Percentiles rank a stretch among this genome's conserved stretches.
phyloP scores from a whole-genome alignment of 2,329 filamentous ascomycete genomes.

The Parastagonospora nodorum region DNA sequence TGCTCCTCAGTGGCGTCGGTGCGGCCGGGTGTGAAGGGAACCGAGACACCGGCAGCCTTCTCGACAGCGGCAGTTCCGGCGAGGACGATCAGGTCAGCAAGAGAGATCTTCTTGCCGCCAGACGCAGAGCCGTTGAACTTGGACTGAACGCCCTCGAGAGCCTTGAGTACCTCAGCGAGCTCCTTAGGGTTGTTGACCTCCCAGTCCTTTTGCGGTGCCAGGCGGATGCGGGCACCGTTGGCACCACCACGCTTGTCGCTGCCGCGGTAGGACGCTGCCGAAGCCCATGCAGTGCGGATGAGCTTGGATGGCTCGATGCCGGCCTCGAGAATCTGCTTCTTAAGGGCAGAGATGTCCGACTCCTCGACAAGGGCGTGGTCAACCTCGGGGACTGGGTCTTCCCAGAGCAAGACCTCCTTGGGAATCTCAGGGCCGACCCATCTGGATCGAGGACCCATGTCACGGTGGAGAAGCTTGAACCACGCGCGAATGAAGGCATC shows the following conservation, averaged over 20 bases:
- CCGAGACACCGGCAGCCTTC: conserved; percentile 67
- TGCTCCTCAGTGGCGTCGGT: conserved; percentile 73
- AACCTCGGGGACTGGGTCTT: conserved; percentile 70
- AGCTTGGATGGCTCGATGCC: conserved; percentile 66
- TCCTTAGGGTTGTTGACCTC: conserved; percentile 73
- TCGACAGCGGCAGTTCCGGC: conserved; percentile 73
- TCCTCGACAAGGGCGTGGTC: conserved; percentile 65
- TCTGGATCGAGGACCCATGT: conserved; percentile 72
- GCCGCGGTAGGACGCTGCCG: conserved; percentile 51
- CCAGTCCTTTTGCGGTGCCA: conserved; percentile 74
- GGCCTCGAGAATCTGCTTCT: conserved; percentile 69
- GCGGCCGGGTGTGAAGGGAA: conserved; percentile 76
- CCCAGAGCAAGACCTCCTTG: conserved; percentile 71
- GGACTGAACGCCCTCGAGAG: conserved; percentile 68
- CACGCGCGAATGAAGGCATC: conserved; percentile 75
- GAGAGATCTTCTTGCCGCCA: conserved; percentile 71
- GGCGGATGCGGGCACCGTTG: conserved; percentile 78
- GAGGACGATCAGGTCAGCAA: conserved; percentile 80
- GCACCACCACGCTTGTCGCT: conserved; percentile 83
- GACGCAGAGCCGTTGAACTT: conserved; percentile 61
- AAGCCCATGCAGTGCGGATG: conserved; percentile 55
- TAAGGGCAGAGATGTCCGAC: conserved; percentile 67
- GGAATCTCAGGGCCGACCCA: conserved; percentile 79
- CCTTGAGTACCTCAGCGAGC: conserved; percentile 64
- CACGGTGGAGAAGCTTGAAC: conserved; percentile 85